Percentiles rank a stretch among this genome's conserved stretches.
Conservation (phyloP, 169 alveolate species). For the Blepharisma undulans region DNA sequence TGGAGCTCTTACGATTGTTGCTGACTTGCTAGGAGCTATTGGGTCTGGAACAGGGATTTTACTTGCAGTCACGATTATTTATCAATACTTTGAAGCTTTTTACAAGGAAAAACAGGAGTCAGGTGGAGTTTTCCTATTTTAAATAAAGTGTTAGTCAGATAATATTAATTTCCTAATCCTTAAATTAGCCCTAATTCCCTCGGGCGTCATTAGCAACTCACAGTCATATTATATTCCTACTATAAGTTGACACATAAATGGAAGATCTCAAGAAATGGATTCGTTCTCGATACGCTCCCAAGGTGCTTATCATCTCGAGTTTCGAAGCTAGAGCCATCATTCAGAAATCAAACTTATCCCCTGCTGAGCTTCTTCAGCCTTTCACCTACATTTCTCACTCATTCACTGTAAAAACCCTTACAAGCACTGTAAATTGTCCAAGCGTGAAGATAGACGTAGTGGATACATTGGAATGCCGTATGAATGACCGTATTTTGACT, state of each 20-base stretch:
- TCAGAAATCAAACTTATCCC: not conserved
- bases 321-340: slow-evolving; percentile 9
- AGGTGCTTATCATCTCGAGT: not conserved
- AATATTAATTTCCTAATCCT: not conserved
- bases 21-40: slow-evolving; percentile 99
- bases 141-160: not conserved
- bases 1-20: slow-evolving; percentile 98
- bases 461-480: not conserved
- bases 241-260: not conserved
- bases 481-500: not conserved
- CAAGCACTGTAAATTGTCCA: not conserved
- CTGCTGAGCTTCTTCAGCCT: slow-evolving; percentile 20
- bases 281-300: not conserved
- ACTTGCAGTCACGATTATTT: slow-evolving; percentile 98
- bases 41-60: slow-evolving; percentile 99
- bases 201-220: not conserved
- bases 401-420: slow-evolving; percentile 4
- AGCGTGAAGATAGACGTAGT: not conserved
- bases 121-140: slow-evolving; percentile 23
- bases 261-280: slow-evolving; percentile 24
- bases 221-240: too few relatives aligned
- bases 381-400: not conserved
- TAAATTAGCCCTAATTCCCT: not conserved
- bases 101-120: slow-evolving; percentile 89
- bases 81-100: slow-evolving; percentile 97